phyloP scores from a whole-genome alignment of 306 rosid species.

The Castanea mollissima region DNA sequence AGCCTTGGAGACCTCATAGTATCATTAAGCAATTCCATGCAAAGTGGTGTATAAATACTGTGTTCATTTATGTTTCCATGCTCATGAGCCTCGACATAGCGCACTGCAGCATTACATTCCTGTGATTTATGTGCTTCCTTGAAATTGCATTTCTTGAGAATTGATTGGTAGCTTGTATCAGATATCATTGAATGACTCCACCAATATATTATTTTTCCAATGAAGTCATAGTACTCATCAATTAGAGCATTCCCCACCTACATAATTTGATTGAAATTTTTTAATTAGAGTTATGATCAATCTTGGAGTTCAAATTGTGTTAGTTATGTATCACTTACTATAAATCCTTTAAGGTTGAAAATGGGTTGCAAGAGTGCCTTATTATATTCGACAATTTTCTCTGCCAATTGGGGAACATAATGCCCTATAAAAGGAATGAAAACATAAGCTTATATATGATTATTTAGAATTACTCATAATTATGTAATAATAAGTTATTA shows the following conservation, averaged over 20 bases:
- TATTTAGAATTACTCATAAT: not conserved
- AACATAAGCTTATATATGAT: not conserved
- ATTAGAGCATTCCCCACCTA: conserved; percentile 85
- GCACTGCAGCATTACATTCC: conserved; percentile 46
- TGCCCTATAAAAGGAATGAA: conserved; percentile 45
- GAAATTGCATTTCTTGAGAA: conserved; percentile 63
- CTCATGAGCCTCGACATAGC: conserved; percentile 53
- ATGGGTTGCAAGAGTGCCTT: conserved; percentile 42
- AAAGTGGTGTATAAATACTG: conserved; percentile 69
- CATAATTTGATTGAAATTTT: not conserved
- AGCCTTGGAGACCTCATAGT: conserved; percentile 27
- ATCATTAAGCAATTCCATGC: conserved; percentile 22
- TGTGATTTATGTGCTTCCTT: conserved; percentile 29
- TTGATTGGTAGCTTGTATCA: conserved; percentile 59
- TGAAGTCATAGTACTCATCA: conserved; percentile 52
- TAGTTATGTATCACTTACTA: conserved; percentile 37
- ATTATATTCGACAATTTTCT: conserved; percentile 56
- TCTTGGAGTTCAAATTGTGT: not conserved
- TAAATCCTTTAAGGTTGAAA: conserved; percentile 73
- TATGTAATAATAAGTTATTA: not conserved
- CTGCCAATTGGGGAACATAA: conserved; percentile 83
- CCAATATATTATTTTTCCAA: conserved; percentile 72
- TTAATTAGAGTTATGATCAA: not conserved
- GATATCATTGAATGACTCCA: conserved; percentile 86
- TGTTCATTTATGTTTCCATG: conserved; percentile 63